phyloP scores from a whole-genome alignment of 345 rosid species.

The Kernera saxatilis region DNA sequence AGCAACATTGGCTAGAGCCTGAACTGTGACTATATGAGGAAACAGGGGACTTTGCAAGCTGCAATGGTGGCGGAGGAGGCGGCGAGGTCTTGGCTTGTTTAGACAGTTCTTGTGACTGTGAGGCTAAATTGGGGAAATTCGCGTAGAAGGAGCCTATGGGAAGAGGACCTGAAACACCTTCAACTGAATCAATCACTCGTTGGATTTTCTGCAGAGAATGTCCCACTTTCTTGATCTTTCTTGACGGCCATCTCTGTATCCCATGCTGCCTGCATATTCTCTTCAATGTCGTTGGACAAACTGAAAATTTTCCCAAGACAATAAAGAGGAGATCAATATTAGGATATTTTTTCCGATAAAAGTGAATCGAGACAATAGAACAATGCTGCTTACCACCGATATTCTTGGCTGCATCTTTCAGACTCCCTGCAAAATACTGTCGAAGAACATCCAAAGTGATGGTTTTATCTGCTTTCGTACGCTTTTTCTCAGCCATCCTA shows the following conservation, averaged over 20 bases:
- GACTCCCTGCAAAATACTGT: constrained; percentile 77
- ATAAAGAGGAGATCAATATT: constrained; percentile 10
- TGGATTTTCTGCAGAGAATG: constrained; percentile 84
- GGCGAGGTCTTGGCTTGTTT: constrained; percentile 17
- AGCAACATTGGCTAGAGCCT: constrained; percentile 65
- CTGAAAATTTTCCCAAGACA: constrained; percentile 44
- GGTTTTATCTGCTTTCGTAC: constrained; percentile 59
- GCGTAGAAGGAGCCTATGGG: constrained; percentile 63
- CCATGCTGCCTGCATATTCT: constrained; percentile 93
- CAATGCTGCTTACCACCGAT: constrained; percentile 66
- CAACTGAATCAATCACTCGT: constrained; percentile 68
- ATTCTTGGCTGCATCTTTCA: constrained; percentile 90
- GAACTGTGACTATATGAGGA: constrained; percentile 70
- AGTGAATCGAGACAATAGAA: neutral
- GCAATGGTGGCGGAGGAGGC: constrained; percentile 3
- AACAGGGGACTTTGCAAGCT: constrained; percentile 48
- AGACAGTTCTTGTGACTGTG: constrained; percentile 35
- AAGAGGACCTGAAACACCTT: constrained; percentile 65
- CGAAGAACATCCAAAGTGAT: constrained; percentile 70
- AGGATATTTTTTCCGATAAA: neutral
- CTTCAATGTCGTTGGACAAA: constrained; percentile 97
- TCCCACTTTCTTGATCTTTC: constrained; percentile 91
- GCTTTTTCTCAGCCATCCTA: constrained; percentile 50
- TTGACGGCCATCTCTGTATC: constrained; percentile 91
- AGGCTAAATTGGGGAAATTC: constrained; percentile 60